Evolutionary conservation across 495 filamentous ascomycete genomes (phyloP).

Genomic region (Xylaria venustula): DNA sequence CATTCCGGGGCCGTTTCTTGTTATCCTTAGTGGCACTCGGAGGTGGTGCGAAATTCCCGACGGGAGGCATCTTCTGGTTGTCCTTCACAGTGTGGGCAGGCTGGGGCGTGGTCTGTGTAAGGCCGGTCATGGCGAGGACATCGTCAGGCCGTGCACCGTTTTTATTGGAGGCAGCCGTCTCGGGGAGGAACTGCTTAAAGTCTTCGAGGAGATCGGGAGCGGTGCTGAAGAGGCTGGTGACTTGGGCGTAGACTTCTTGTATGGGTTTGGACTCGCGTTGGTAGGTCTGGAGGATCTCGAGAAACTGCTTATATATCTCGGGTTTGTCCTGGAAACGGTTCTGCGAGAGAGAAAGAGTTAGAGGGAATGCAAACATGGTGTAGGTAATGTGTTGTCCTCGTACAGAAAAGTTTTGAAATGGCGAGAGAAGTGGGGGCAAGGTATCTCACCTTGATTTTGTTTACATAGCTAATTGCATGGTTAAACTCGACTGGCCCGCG

Average conservation of each 20-base stretch:
- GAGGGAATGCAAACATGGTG: slow-evolving; percentile 5
- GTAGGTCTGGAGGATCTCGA: slow-evolving; percentile 98
- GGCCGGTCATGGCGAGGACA: slow-evolving; percentile 51
- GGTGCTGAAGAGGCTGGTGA: slow-evolving; percentile 87
- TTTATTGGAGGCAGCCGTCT: slow-evolving; percentile 88
- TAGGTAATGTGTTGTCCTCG: slow-evolving; percentile 18
- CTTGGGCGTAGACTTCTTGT: slow-evolving; percentile 96
- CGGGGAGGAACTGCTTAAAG: slow-evolving; percentile 98
- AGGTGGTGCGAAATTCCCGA: slow-evolving; percentile 89
- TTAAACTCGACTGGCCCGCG: slow-evolving; percentile 98
- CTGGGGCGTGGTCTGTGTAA: slow-evolving; percentile 47
- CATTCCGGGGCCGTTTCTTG: slow-evolving; percentile 64
- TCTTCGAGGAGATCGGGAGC: slow-evolving; percentile 97
- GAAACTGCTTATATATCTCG: slow-evolving; percentile 98
- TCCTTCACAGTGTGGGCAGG: slow-evolving; percentile 43
- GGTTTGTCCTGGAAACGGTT: slow-evolving; percentile 94
- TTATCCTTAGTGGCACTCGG: slow-evolving; percentile 73
- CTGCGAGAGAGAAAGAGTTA: slow-evolving; percentile 41
- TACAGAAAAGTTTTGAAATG: slow-evolving; percentile 18
- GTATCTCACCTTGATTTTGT: slow-evolving; percentile 90
- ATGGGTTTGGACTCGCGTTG: slow-evolving; percentile 98
- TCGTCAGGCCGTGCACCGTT: slow-evolving; percentile 68
- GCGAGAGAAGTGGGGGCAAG: slow-evolving; percentile 19
- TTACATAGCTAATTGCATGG: slow-evolving; percentile 99
- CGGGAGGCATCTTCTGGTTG: slow-evolving; percentile 76